Percentiles rank a stretch among this genome's conserved stretches.
These are phyloP conservation scores for Dictyostelium firmibasis DNA, from an alignment of 78 protist species.

Conservation along the genomic window DNA sequence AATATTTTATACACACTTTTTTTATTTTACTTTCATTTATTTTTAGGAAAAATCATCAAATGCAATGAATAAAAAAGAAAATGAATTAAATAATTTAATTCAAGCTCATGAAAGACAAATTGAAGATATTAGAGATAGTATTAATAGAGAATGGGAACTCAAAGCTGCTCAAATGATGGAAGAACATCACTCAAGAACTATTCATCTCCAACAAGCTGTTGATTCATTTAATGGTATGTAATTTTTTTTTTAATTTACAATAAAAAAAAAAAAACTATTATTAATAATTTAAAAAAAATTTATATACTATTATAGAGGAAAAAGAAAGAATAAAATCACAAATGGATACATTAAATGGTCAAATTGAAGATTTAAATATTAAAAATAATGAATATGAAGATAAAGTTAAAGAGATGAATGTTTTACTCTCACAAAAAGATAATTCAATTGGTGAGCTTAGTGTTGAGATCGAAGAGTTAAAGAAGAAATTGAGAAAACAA, in stretches of 20 bases:
- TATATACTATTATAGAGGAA: constrained; percentile 10
- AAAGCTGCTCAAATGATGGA: constrained; percentile 25
- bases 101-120: constrained; percentile 59
- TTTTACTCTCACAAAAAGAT: background rate
- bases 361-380: constrained; percentile 30
- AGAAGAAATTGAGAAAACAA: constrained; percentile 10
- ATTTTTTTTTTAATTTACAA: background rate
- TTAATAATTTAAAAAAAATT: no score
- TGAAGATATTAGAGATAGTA: constrained; percentile 71
- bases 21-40: background rate
- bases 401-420: background rate
- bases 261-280: no score
- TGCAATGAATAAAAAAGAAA: constrained; percentile 31
- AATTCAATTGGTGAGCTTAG: background rate
- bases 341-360: background rate
- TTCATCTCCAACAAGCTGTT: background rate
- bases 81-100: constrained; percentile 38
- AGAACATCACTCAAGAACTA: constrained; percentile 6
- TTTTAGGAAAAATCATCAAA: constrained; percentile 32
- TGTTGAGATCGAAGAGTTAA: constrained; percentile 23
- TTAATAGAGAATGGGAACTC: constrained; percentile 75
- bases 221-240: background rate
- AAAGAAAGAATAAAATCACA: constrained; percentile 15
- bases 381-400: constrained; percentile 42
- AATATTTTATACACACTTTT: no score